These are phyloP conservation scores for Capsella rubella DNA, from an alignment of 441 rosid genomes.

Conservation along the genomic window DNA sequence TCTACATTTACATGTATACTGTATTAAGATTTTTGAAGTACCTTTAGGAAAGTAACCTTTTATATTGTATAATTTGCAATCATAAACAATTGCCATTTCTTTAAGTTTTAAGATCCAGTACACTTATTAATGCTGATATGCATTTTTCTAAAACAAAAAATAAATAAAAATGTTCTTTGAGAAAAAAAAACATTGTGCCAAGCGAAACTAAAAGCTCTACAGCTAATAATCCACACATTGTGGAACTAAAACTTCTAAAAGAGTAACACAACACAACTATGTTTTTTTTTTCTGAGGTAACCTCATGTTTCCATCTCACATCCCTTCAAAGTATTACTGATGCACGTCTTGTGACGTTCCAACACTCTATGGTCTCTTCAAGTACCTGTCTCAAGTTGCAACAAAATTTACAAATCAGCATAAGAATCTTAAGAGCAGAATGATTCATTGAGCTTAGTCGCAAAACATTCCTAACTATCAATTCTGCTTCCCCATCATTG, in stretches of 20 bases:
- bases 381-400: constrained; percentile 39
- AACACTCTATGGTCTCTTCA: constrained; percentile 22
- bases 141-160: constrained; percentile 19
- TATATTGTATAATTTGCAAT: no score
- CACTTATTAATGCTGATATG: constrained; percentile 2
- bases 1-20: no score
- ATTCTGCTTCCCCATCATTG: not conserved
- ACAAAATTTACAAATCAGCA: constrained; percentile 9
- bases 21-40: no score
- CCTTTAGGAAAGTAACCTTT: no score
- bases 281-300: constrained; percentile 8
- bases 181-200: not conserved
- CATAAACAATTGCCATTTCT: no score
- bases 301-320: constrained; percentile 9
- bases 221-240: constrained; percentile 8
- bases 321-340: constrained; percentile 26
- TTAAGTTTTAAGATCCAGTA: not conserved
- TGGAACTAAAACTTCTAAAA: constrained; percentile 9
- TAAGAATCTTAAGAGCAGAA: not conserved
- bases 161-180: not conserved
- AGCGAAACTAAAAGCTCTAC: constrained; percentile 18
- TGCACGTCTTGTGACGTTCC: not conserved
- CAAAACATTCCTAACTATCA: constrained; percentile 6
- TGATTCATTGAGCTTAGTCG: constrained; percentile 7
- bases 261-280: not conserved